Evolutionary conservation across 2,329 filamentous ascomycete species (phyloP), one percentile per base, ranked within the genome.

Genomic region (Monilinia fructigena): DNA sequence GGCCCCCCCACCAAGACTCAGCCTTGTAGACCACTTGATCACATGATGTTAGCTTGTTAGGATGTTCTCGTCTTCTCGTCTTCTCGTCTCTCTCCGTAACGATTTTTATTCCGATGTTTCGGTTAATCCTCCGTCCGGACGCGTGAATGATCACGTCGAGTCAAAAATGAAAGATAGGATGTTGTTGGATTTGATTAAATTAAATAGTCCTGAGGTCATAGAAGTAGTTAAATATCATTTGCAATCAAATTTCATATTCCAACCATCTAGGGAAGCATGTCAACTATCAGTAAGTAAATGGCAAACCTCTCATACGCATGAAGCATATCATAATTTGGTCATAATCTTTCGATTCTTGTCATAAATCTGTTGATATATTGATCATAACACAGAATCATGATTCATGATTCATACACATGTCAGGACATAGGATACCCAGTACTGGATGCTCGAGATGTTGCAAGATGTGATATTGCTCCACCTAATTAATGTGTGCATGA

Each of bases 1-100:
- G 14, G 20, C 8, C n/a, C n/a, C n/a, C 31, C 47, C 28, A 38
- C 31, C n/a, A 4, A 31, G 23, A 18, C 8, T 61, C 45, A 61
- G 58, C 55, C 63, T 65, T 65, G 56, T 42, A 23, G 55, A 11
- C 60, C 55, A 60, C 40, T 35, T 60, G 62, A 65, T 47, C 18
- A 4, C 5, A 4, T 18, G 12, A 38, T 0, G 16, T 26, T 6
- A 35, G 42, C 26, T 18, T 18, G 14, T 10, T 6, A 35, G 42
- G 42, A 23, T 18, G n/a, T 10, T n/a, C 16, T 23, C 23, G 62
- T 40, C 28, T 26, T 6, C 28, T 47, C 31, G 6, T 35, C 31
- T n/a, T n/a, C n/a, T n/a, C n/a, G n/a, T n/a, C n/a, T n/a, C n/a
- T 35, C 5, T 11, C 20, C 42, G 26, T 59, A 53, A 23, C 63